These are phyloP conservation scores for Hypoxylon perforatum DNA, from an alignment of 495 filamentous ascomycete species.

Conservation along the genomic window DNA sequence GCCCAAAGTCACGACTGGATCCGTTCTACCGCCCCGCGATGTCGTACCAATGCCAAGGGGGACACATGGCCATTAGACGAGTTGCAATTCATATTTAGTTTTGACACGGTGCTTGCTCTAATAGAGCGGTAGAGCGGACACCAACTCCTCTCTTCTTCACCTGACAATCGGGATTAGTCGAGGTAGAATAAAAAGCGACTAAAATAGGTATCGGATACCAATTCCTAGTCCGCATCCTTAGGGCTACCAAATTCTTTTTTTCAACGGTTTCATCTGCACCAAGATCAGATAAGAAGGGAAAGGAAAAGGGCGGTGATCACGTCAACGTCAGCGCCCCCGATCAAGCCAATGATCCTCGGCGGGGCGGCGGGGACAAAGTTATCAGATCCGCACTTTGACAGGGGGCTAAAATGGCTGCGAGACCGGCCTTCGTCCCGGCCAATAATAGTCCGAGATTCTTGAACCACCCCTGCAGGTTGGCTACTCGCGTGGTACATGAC, in stretches of 20 bases:
- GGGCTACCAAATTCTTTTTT: not conserved
- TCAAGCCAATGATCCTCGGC: constrained; percentile 5
- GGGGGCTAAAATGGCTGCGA: constrained; percentile 25
- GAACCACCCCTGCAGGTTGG: constrained; percentile 4
- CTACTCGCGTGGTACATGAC: constrained; percentile 9
- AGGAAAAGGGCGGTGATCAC: constrained; percentile 34
- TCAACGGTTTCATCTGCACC: constrained; percentile 19
- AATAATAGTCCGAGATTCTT: constrained; percentile 10
- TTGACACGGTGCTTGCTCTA: not conserved
- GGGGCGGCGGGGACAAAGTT: constrained; percentile 36
- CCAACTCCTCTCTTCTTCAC: not conserved
- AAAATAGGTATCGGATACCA: not conserved
- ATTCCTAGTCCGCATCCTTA: no score
- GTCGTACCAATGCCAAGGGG: constrained; percentile 20
- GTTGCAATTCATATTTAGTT: not conserved
- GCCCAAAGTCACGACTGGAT: constrained; percentile 19
- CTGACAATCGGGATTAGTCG: constrained; percentile 2
- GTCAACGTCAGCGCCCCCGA: constrained; percentile 15
- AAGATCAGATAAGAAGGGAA: constrained; percentile 38
- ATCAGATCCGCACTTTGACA: constrained; percentile 46
- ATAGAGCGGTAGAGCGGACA: not conserved
- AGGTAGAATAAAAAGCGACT: not conserved
- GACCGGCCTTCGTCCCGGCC: constrained; percentile 27
- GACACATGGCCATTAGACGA: constrained; percentile 15
- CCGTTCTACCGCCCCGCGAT: constrained; percentile 1